Percentiles rank a stretch among this genome's conserved stretches.
Evolutionary conservation across 768 basidiomycete genomes (phyloP).

Genomic region (Trametes cubensis): DNA sequence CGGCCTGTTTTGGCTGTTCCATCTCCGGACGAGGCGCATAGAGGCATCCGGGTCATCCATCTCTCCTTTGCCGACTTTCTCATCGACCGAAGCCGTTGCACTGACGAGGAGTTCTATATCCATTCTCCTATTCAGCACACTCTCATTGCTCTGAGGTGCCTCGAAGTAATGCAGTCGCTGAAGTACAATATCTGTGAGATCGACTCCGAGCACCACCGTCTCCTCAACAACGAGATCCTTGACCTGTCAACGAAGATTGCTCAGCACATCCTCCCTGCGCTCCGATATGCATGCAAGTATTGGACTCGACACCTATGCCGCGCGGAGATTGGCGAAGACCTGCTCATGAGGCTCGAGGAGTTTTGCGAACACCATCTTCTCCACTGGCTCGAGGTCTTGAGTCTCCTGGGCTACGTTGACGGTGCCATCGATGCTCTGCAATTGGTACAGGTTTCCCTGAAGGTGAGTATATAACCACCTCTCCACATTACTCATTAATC

Average conservation of each 20-base stretch:
- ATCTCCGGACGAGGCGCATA: neutral
- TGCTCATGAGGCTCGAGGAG: neutral
- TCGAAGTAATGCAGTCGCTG: neutral
- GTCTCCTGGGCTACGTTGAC: constrained; percentile 7
- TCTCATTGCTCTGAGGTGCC: neutral
- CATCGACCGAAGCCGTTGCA: constrained; percentile 18
- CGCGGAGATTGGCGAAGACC: neutral
- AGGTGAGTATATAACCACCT: neutral
- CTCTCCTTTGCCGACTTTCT: constrained; percentile 30
- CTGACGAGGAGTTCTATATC: constrained; percentile 9
- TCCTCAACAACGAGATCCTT: constrained; percentile 10
- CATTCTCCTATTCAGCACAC: constrained; percentile 7
- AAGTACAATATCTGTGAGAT: constrained; percentile 14
- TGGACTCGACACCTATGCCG: constrained; percentile 16
- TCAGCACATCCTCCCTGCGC: constrained; percentile 12
- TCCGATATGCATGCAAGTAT: constrained; percentile 29
- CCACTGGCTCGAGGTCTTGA: constrained; percentile 29
- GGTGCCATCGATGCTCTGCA: neutral
- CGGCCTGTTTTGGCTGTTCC: constrained; percentile 24
- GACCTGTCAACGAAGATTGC: neutral
- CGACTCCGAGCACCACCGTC: neutral
- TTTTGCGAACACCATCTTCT: constrained; percentile 27
- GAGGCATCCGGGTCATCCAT: constrained; percentile 22
- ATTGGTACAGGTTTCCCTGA: neutral
- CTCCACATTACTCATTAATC: no score